These are phyloP conservation scores for Francoa sonchifolia DNA, from an alignment of 441 rosid species.

Conservation along the genomic window DNA sequence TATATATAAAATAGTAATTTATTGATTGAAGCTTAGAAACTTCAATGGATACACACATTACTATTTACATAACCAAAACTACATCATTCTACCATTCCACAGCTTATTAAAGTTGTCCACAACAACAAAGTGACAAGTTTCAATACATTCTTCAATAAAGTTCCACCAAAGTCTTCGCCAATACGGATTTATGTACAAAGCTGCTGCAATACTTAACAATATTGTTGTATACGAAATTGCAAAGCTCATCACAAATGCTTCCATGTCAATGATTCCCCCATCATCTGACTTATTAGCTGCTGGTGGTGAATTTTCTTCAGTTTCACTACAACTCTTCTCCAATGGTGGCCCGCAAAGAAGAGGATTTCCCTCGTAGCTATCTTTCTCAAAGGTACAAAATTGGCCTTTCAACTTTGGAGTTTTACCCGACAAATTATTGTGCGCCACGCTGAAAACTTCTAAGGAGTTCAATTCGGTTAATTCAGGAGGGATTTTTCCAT, in stretches of 20 bases:
- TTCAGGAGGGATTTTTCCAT: neutral
- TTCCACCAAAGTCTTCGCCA: neutral
- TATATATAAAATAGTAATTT: no score
- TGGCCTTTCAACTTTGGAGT: constrained; percentile 4
- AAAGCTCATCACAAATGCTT: neutral
- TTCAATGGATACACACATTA: no score
- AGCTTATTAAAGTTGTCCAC: neutral
- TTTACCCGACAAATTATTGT: constrained; percentile 19
- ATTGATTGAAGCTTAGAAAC: no score
- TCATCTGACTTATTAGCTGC: neutral
- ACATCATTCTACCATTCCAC: neutral
- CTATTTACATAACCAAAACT: no score
- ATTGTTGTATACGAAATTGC: neutral
- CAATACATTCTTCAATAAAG: neutral
- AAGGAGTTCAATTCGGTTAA: neutral
- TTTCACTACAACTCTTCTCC: neutral
- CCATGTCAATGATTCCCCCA: neutral
- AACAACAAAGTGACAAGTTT: neutral
- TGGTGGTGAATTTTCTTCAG: neutral
- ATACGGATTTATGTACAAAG: neutral
- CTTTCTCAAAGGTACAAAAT: constrained; percentile 15
- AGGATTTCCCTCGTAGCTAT: constrained; percentile 19
- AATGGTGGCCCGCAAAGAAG: constrained; percentile 22
- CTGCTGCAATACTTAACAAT: neutral
- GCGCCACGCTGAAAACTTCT: constrained; percentile 14